phyloP scores from a whole-genome alignment of 2,329 filamentous ascomycete species.

The Shiraia bambusicola region DNA sequence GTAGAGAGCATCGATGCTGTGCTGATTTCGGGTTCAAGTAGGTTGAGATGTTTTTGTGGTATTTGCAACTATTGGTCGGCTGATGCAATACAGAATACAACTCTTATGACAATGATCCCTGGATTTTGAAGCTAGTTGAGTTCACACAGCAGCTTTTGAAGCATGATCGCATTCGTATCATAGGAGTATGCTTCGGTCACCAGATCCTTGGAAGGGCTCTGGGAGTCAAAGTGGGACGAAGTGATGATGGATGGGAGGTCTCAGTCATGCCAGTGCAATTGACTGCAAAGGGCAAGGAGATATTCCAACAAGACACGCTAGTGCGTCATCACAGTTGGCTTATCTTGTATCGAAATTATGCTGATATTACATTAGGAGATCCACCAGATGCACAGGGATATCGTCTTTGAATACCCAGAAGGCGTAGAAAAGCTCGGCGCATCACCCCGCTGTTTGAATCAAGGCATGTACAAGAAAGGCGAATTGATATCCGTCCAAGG shows the following conservation, averaged over 20 bases:
- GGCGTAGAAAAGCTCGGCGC: conserved; percentile 64
- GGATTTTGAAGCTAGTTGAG: conserved; percentile 74
- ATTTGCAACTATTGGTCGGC: background rate
- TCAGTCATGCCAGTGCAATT: conserved; percentile 70
- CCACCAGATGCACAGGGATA: conserved; percentile 86
- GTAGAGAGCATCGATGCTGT: conserved; percentile 78
- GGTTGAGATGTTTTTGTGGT: conserved; percentile 20
- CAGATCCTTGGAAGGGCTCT: conserved; percentile 78
- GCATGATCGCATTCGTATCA: conserved; percentile 64
- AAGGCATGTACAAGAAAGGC: conserved; percentile 72
- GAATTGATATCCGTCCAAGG: conserved; percentile 77
- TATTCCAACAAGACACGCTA: conserved; percentile 68
- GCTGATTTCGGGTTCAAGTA: conserved; percentile 72
- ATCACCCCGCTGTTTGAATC: conserved; percentile 69
- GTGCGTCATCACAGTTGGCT: conserved; percentile 44
- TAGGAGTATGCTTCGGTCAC: conserved; percentile 86
- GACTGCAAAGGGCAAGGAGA: conserved; percentile 66
- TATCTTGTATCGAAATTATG: background rate
- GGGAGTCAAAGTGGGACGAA: conserved; percentile 66
- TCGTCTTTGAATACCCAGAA: conserved; percentile 65
- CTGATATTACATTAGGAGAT: conserved; percentile 55
- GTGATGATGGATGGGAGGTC: conserved; percentile 76
- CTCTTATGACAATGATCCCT: conserved; percentile 71
- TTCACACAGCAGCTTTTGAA: conserved; percentile 64
- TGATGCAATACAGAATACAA: conserved; percentile 59